phyloP scores from a whole-genome alignment of 768 basidiomycete species.

The Nidularia pulvinata region DNA sequence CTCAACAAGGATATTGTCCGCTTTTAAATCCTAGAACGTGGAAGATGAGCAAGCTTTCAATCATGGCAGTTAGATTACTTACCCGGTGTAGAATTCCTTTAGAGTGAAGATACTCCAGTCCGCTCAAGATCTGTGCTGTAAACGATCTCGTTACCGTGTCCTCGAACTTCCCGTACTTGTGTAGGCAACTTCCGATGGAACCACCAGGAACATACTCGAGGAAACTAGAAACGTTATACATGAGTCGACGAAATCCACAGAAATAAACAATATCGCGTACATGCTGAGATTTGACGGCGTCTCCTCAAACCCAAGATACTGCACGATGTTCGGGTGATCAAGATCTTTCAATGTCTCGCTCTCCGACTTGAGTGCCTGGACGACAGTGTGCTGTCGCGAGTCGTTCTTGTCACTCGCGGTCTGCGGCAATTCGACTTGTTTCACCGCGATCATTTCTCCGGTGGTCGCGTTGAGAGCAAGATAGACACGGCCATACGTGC shows the following conservation, averaged over 20 bases:
- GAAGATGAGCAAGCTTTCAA: too few relatives aligned
- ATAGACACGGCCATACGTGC: constrained; percentile 96
- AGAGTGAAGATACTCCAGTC: constrained; percentile 91
- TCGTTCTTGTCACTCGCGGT: constrained; percentile 93
- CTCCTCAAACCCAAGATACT: constrained; percentile 95
- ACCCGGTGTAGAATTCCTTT: constrained; percentile 93
- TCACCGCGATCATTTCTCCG: constrained; percentile 99
- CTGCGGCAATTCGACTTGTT: constrained; percentile 95
- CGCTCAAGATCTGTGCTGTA: constrained; percentile 87
- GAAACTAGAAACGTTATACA: constrained; percentile 56
- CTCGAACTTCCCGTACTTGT: constrained; percentile 91
- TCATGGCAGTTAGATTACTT: constrained; percentile 12
- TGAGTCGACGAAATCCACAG: neutral
- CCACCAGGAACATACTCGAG: constrained; percentile 99
- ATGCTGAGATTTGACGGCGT: constrained; percentile 89
- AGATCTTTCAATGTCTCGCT: constrained; percentile 96
- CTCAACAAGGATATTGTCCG: constrained; percentile 98
- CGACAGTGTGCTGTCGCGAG: constrained; percentile 77
- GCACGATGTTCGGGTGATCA: constrained; percentile 97
- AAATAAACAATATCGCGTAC: constrained; percentile 44
- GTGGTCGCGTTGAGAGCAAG: constrained; percentile 95
- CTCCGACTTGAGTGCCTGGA: constrained; percentile 92
- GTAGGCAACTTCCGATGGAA: constrained; percentile 87
- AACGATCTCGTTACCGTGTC: constrained; percentile 94
- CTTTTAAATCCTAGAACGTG: constrained; percentile 81